A percentile compares a stretch with the other conserved stretches of the same genome.
phyloP scores from a whole-genome alignment of 176 grass and related monocot genomes.

The Areca catechu region DNA sequence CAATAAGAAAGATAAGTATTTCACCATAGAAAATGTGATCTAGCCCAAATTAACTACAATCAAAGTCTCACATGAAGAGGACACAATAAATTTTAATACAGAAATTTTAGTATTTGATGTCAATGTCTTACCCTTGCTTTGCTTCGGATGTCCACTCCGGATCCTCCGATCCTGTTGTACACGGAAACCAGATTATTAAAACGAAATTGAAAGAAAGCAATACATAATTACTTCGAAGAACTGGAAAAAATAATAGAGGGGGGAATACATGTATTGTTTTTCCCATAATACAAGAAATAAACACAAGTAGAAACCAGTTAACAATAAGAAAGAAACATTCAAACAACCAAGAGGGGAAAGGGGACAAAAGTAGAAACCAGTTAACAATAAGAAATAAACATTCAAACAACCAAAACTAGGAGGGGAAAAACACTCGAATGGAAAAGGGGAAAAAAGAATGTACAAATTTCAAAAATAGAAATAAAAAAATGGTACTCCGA shows the following conservation, averaged over 20 bases:
- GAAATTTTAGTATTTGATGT: no score
- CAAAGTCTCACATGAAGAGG: no score
- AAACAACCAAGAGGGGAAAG: no score
- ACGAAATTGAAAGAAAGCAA: not conserved
- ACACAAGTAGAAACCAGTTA: constrained; percentile 6
- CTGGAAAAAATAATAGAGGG: not conserved
- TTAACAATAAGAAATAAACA: not conserved
- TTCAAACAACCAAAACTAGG: not conserved
- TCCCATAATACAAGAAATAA: not conserved
- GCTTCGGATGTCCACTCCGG: constrained; percentile 88
- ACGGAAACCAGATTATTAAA: constrained; percentile 6
- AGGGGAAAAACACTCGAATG: not conserved
- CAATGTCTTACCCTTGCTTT: constrained; percentile 55
- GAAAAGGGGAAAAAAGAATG: not conserved
- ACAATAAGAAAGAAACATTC: no score
- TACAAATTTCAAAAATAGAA: no score
- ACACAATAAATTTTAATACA: no score
- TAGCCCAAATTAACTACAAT: no score
- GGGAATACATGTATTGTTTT: not conserved
- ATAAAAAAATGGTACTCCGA: no score
- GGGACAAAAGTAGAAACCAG: no score
- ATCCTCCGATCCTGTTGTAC: constrained; percentile 59
- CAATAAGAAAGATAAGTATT: constrained; percentile 9
- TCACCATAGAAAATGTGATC: not conserved
- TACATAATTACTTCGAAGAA: not conserved